Conservation (phyloP, 495 filamentous ascomycete species). For the Trichoderma erinaceum region DNA sequence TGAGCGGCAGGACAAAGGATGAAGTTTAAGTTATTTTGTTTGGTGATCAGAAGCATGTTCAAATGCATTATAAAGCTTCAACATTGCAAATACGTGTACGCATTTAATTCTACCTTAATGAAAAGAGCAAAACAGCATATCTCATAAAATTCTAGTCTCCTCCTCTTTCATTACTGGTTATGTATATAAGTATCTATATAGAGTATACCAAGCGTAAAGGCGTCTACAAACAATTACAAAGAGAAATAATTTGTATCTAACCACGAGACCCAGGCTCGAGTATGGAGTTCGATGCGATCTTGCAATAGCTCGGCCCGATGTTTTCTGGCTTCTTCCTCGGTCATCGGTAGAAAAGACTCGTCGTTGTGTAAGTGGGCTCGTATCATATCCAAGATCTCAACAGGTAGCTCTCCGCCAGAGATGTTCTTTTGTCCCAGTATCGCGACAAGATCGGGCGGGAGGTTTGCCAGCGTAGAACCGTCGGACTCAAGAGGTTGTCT, state of each 20-base stretch:
- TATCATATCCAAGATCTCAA: slow-evolving; percentile 17
- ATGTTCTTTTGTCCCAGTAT: slow-evolving; percentile 28
- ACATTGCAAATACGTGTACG: neutral
- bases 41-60: no score
- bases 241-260: neutral
- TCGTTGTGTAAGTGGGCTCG: neutral
- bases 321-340: slow-evolving; percentile 36
- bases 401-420: slow-evolving; percentile 17
- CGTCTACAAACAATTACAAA: neutral
- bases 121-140: no score
- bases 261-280: neutral
- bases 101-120: no score
- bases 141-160: no score
- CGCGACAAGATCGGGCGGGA: slow-evolving; percentile 38
- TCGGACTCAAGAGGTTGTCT: slow-evolving; percentile 23
- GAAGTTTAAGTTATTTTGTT: neutral
- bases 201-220: no score
- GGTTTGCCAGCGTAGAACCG: slow-evolving; percentile 43
- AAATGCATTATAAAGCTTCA: neutral
- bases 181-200: no score
- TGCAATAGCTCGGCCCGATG: slow-evolving; percentile 44
- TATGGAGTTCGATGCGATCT: slow-evolving; percentile 30
- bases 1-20: slow-evolving; percentile 19
- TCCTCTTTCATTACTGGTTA: no score
- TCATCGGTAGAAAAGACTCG: slow-evolving; percentile 20